Conservation (phyloP, 2,329 filamentous ascomycete species). For the Cladophialophora yegresii region DNA sequence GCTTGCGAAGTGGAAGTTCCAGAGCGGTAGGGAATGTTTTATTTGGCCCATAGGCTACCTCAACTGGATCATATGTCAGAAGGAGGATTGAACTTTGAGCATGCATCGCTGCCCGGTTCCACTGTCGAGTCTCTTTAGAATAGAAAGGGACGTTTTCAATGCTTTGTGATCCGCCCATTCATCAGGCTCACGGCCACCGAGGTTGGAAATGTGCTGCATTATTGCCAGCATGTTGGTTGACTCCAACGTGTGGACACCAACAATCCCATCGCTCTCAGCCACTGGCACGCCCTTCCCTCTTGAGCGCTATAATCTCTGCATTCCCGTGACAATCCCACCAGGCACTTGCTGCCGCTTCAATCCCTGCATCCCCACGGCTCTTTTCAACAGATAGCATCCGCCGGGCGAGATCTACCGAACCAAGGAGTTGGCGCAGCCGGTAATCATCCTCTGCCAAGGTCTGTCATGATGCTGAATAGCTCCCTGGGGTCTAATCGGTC, state of each 20-base stretch:
- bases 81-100: constrained; percentile 19
- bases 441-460: too few relatives aligned
- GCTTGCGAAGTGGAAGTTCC: constrained; percentile 34
- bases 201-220: neutral
- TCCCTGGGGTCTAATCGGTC: neutral
- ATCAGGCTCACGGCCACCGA: neutral
- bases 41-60: constrained; percentile 36
- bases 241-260: too few relatives aligned
- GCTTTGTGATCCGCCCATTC: neutral
- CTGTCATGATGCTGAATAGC: too few relatives aligned
- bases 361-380: neutral
- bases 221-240: neutral
- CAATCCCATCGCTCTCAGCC: too few relatives aligned
- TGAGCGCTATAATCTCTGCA: neutral
- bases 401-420: neutral
- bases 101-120: neutral
- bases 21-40: constrained; percentile 35
- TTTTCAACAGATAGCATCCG: neutral
- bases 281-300: neutral
- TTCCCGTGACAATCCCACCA: neutral
- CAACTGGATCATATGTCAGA: constrained; percentile 37
- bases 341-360: too few relatives aligned
- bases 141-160: neutral
- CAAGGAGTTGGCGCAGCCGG: neutral
- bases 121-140: neutral